Evolutionary conservation across 257 asterid genomes (phyloP).

Genomic region (Petunia secreta): DNA sequence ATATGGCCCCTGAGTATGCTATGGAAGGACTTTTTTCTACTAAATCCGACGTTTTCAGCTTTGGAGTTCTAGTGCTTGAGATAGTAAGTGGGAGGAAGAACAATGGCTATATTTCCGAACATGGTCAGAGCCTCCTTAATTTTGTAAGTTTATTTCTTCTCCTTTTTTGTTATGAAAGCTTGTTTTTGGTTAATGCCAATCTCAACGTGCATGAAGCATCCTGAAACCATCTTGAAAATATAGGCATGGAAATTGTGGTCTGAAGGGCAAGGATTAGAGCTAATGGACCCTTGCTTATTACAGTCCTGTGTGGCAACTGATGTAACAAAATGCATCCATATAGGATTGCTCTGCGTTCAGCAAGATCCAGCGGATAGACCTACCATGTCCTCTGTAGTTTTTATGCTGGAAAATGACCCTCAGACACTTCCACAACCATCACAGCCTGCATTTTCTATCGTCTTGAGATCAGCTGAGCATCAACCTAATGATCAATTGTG

Average conservation of each 20-base stretch:
- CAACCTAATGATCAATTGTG: background rate
- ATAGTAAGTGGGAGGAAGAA: constrained; percentile 20
- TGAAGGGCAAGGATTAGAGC: constrained; percentile 14
- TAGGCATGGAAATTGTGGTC: constrained; percentile 14
- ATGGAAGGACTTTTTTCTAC: constrained; percentile 23
- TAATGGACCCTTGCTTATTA: background rate
- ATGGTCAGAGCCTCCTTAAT: constrained; percentile 24
- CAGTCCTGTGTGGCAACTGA: constrained; percentile 7
- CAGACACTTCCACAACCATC: constrained; percentile 14
- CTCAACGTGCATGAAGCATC: background rate
- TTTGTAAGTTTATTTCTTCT: background rate
- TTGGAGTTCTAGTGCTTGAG: constrained; percentile 7
- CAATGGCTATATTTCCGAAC: background rate
- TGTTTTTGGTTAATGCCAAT: background rate
- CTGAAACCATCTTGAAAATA: background rate
- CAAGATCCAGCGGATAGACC: constrained; percentile 25
- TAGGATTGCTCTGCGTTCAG: constrained; percentile 21
- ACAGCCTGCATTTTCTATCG: background rate
- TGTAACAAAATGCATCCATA: constrained; percentile 23
- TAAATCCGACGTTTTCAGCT: constrained; percentile 25
- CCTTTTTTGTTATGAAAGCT: background rate
- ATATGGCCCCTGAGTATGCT: constrained; percentile 23
- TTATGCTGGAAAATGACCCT: constrained; percentile 8
- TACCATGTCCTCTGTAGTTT: constrained; percentile 15
- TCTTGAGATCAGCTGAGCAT: background rate